Percentiles rank a stretch among this genome's conserved stretches.
phyloP scores from a whole-genome alignment of 352 stramenopile species.

The Globisporangium splendens region DNA sequence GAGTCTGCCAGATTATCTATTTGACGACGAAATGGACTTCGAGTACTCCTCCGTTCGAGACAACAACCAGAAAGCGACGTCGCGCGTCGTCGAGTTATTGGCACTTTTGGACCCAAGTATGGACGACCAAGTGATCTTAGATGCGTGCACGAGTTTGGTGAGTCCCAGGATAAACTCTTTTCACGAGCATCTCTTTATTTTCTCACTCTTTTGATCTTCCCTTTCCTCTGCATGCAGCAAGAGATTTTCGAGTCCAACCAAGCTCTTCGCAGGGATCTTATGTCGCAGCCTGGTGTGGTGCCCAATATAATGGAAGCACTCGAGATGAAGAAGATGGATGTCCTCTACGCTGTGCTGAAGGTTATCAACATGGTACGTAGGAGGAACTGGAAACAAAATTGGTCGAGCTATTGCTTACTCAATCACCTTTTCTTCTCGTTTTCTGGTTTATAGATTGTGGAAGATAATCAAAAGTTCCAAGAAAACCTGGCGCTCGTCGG shows the following conservation, averaged over 20 bases:
- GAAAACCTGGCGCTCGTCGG: conserved; percentile 90
- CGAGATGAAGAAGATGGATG: conserved; percentile 89
- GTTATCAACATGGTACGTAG: conserved; percentile 80
- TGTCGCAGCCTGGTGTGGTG: conserved; percentile 89
- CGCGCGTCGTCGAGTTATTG: conserved; percentile 71
- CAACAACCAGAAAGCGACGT: conserved; percentile 72
- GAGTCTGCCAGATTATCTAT: conserved; percentile 54
- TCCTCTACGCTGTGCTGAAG: conserved; percentile 79
- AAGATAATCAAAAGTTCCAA: conserved; percentile 89
- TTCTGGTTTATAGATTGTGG: conserved; percentile 64
- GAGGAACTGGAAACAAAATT: not conserved
- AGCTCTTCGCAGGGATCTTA: conserved; percentile 70
- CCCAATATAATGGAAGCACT: conserved; percentile 92
- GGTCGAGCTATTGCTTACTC: too few relatives aligned
- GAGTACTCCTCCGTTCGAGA: conserved; percentile 72
- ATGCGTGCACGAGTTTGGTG: conserved; percentile 73
- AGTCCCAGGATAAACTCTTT: not conserved
- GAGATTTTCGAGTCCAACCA: conserved; percentile 80
- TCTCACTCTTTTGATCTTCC: conserved; percentile 3
- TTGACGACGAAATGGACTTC: conserved; percentile 83
- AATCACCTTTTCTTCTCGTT: not conserved
- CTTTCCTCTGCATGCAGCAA: conserved; percentile 40
- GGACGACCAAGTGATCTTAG: conserved; percentile 83
- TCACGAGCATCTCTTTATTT: not conserved
- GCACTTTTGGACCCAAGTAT: conserved; percentile 79